Conservation (phyloP, 306 rosid genomes). For the Cucurbita moschata region DNA sequence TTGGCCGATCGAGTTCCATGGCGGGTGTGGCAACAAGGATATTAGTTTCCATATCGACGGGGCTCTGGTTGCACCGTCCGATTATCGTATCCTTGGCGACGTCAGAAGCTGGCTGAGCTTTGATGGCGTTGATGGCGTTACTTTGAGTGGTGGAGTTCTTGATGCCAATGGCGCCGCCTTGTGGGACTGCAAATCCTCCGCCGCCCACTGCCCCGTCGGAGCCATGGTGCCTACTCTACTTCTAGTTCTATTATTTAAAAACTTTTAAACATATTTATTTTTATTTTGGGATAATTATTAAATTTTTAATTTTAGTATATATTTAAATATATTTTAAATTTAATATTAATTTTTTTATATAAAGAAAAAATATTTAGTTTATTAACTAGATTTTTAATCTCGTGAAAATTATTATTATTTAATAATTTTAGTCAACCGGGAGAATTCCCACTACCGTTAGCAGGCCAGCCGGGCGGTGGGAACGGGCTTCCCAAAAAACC, state of each 20-base stretch:
- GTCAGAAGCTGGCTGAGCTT: neutral
- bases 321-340: no score
- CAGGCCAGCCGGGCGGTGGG: neutral
- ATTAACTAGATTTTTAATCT: no score
- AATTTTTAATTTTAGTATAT: no score
- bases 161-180: constrained; percentile 4
- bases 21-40: neutral
- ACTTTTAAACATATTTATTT: no score
- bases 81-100: neutral
- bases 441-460: no score
- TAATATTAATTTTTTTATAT: no score
- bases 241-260: neutral
- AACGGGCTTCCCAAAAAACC: neutral
- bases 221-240: neutral
- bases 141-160: neutral
- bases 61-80: neutral
- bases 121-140: neutral
- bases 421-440: no score
- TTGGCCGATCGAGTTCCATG: neutral
- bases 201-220: neutral
- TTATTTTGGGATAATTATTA: no score
- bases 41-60: constrained; percentile 4
- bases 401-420: no score
- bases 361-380: no score
- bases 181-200: neutral